Percentiles rank a stretch among this genome's conserved stretches.
phyloP scores from a whole-genome alignment of 106 monocot species.

The Dendrobium huoshanense region DNA sequence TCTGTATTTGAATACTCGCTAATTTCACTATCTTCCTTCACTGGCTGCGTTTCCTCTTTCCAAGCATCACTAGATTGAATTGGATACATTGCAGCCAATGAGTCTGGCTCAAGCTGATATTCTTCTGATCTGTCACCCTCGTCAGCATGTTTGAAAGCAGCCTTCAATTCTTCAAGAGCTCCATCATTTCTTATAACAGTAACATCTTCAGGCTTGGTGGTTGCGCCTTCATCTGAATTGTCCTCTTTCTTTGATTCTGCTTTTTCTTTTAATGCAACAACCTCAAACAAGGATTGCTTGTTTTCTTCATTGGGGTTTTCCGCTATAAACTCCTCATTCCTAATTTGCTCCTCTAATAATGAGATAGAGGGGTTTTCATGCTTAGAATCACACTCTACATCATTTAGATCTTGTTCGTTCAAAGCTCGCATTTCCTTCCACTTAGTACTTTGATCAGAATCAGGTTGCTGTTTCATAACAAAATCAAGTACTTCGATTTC shows the following conservation, averaged over 20 bases:
- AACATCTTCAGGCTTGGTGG: background rate
- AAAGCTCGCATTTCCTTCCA: no score
- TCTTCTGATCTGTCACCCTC: background rate
- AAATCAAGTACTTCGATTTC: background rate
- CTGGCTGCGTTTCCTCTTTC: background rate
- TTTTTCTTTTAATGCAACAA: background rate
- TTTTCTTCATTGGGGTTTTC: background rate
- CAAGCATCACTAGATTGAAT: background rate
- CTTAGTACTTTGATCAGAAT: background rate
- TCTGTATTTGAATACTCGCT: no score
- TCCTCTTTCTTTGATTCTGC: background rate
- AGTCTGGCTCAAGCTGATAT: background rate
- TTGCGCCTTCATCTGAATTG: background rate
- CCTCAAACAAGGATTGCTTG: background rate
- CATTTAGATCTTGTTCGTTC: no score
- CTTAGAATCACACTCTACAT: no score
- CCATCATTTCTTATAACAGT: background rate
- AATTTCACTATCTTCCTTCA: no score
- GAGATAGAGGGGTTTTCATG: no score
- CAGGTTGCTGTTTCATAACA: background rate
- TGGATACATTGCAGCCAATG: background rate
- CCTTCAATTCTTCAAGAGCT: background rate
- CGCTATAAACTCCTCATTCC: background rate
- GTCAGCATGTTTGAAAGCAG: background rate
- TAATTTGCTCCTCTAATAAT: background rate